Percentiles rank a stretch among this genome's conserved stretches.
Evolutionary conservation across 129 eudicot species (phyloP).

Genomic region (Lonicera japonica): DNA sequence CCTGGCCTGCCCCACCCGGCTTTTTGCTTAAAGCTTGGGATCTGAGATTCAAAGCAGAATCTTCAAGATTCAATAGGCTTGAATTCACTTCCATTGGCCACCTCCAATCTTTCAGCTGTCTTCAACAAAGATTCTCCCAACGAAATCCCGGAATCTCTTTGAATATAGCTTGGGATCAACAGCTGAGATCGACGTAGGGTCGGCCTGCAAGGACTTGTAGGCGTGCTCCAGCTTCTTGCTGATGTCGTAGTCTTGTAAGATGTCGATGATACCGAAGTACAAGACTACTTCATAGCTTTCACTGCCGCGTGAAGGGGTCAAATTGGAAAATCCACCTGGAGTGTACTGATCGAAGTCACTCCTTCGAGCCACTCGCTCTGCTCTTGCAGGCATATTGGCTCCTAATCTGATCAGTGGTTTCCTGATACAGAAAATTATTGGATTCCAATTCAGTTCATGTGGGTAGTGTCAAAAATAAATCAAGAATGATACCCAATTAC

Average conservation of each 20-base stretch:
- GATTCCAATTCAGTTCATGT: not conserved
- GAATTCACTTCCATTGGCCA: not conserved
- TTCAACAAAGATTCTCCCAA: slow-evolving; percentile 75
- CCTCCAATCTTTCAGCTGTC: slow-evolving; percentile 41
- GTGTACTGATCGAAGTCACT: slow-evolving; percentile 82
- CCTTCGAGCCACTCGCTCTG: slow-evolving; percentile 68
- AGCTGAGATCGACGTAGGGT: slow-evolving; percentile 87
- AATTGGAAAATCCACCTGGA: slow-evolving; percentile 50
- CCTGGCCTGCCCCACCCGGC: not conserved
- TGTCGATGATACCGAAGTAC: slow-evolving; percentile 93
- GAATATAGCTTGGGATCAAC: slow-evolving; percentile 96
- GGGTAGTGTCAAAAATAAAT: not conserved
- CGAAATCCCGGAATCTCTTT: slow-evolving; percentile 78
- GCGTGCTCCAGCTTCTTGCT: slow-evolving; percentile 98
- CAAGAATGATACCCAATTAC: not conserved
- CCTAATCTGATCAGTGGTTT: slow-evolving; percentile 86
- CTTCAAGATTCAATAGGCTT: slow-evolving; percentile 1
- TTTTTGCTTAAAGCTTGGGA: not conserved
- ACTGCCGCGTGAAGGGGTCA: slow-evolving; percentile 48
- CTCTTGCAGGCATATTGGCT: slow-evolving; percentile 97
- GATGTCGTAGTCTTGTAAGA: slow-evolving; percentile 88
- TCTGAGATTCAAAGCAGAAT: slow-evolving; percentile 37
- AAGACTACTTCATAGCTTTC: slow-evolving; percentile 84
- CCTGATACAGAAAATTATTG: slow-evolving; percentile 27
- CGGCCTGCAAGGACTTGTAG: slow-evolving; percentile 89